Evolutionary conservation across 352 stramenopile species (phyloP).

Genomic region (Globisporangium carolinianum): DNA sequence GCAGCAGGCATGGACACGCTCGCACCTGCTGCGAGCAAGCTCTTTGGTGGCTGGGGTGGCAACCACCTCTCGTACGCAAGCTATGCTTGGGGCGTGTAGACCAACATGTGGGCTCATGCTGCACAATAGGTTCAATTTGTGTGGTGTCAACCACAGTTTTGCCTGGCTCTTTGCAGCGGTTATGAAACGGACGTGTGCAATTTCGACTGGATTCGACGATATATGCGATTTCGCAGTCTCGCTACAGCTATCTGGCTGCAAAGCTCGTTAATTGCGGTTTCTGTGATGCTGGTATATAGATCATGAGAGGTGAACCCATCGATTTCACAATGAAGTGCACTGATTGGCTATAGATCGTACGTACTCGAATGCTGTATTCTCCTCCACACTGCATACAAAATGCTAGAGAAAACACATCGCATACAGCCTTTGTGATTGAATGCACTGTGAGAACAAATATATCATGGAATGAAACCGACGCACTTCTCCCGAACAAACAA

Average conservation of each 20-base stretch:
- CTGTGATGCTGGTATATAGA: too few species aligned
- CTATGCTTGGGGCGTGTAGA: constrained; percentile 25
- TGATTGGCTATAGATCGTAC: too few species aligned
- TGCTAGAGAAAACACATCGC: too few species aligned
- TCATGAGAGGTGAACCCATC: too few species aligned
- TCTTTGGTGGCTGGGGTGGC: constrained; percentile 31
- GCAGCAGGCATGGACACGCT: constrained; percentile 45
- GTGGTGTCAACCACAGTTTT: neutral
- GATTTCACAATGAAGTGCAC: too few species aligned
- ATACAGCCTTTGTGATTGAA: too few species aligned
- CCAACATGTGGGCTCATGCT: neutral
- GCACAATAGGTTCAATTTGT: neutral
- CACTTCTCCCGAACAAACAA: neutral
- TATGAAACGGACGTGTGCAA: neutral
- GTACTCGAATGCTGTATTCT: too few species aligned
- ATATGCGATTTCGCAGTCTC: neutral
- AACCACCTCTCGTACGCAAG: constrained; percentile 33
- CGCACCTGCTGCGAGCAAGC: constrained; percentile 18
- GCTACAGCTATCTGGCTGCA: too few species aligned
- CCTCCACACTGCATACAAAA: neutral
- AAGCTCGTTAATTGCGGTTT: too few species aligned
- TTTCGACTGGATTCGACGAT: neutral
- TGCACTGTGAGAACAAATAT: neutral
- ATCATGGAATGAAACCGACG: neutral
- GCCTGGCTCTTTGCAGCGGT: neutral